Conservation (phyloP, 495 filamentous ascomycete genomes). For the Penicillium flavigenum region DNA sequence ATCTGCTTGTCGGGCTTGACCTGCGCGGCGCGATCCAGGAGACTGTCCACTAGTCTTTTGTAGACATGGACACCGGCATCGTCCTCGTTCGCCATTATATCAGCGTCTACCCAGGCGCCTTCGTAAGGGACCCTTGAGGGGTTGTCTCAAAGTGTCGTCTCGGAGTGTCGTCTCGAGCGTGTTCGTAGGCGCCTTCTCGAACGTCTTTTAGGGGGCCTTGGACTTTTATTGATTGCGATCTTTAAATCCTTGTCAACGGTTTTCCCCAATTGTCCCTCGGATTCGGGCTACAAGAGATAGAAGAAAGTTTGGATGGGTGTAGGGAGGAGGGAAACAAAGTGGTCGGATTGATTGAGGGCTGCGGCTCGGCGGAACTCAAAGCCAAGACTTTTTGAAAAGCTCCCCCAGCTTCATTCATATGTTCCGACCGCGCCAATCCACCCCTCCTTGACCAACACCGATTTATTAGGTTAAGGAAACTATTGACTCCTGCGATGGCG, state of each 20-base stretch:
- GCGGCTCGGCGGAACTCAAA: conserved; percentile 31
- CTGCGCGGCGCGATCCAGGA: conserved; percentile 62
- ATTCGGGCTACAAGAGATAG: conserved; percentile 3
- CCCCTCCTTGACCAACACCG: conserved; percentile 32
- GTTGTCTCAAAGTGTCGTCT: not conserved
- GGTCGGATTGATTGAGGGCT: conserved; percentile 13
- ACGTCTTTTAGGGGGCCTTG: not conserved
- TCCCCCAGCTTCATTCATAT: conserved; percentile 28
- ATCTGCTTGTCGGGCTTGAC: conserved; percentile 66
- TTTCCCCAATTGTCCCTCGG: not conserved
- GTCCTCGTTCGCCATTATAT: conserved; percentile 51
- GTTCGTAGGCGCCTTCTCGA: not conserved
- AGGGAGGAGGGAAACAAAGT: conserved; percentile 1
- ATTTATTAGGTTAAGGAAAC: conserved; percentile 26
- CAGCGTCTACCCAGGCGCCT: not conserved
- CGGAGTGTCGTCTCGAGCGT: not conserved
- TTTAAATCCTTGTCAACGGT: not conserved
- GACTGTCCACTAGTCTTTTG: conserved; percentile 53
- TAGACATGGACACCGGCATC: conserved; percentile 57
- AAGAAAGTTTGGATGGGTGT: conserved; percentile 1
- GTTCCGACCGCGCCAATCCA: conserved; percentile 35
- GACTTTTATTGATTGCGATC: not conserved
- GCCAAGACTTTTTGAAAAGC: conserved; percentile 32
- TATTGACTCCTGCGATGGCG: conserved; percentile 46
- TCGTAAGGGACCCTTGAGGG: too few species aligned